These are phyloP conservation scores for Plasmodium gallinaceum DNA, from an alignment of 169 alveolate genomes.

Conservation along the genomic window DNA sequence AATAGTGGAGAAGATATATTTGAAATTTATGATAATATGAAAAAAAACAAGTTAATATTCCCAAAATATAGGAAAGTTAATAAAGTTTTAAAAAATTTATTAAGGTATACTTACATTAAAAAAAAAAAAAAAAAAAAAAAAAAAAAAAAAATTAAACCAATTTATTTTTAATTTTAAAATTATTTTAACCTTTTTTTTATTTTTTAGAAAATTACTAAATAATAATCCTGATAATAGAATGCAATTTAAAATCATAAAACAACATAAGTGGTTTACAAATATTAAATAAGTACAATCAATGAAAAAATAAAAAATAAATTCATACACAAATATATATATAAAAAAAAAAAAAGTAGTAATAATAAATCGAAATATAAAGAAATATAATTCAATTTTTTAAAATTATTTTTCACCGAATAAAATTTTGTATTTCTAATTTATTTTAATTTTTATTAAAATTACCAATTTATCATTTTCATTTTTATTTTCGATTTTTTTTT, in stretches of 20 bases:
- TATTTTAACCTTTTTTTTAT: not conserved
- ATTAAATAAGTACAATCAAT: constrained; percentile 9
- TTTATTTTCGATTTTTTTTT: too few species aligned
- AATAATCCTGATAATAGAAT: constrained; percentile 72
- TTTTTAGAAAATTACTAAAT: constrained; percentile 53
- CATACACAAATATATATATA: constrained; percentile 1
- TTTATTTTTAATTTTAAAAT: constrained; percentile 42
- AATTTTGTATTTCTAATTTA: too few species aligned
- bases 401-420: too few species aligned
- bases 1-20: constrained; percentile 64
- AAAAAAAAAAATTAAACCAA: constrained; percentile 33
- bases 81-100: constrained; percentile 29
- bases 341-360: constrained; percentile 9
- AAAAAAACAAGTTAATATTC: constrained; percentile 31
- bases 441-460: too few species aligned
- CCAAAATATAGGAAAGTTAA: constrained; percentile 65
- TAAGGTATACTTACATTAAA: constrained; percentile 56
- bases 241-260: constrained; percentile 67
- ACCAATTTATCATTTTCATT: too few species aligned
- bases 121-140: constrained; percentile 18
- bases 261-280: constrained; percentile 76
- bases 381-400: too few species aligned
- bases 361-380: not conserved
- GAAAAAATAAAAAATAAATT: not conserved
- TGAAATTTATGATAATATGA: constrained; percentile 59